Base-by-base conservation (phyloP, 192 early-diverging fungal species). In the Mortierella alpina region DNA sequence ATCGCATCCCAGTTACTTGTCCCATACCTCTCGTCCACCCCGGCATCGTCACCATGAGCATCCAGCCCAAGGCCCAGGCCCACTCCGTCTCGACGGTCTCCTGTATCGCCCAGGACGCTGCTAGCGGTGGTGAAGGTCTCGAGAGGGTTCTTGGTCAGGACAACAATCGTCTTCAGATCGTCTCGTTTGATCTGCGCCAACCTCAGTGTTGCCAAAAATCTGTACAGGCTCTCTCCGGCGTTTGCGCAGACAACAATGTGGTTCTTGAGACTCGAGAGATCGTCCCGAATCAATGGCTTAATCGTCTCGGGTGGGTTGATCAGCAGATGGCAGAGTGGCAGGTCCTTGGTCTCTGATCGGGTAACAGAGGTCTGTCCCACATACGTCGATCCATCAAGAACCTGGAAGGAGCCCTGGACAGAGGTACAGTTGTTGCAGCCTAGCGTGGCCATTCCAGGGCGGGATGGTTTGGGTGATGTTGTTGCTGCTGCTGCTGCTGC, bases 181-280 rank as follows among this genome's bases (percentile, higher is more conserved):
- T 84, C 52, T 4, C 48, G 66, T 15, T 60, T 57, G 51, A 88
- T 79, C 42, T 84, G 66, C 0, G 84, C 81, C 15, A 85, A 61
- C 50, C 85, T 79, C 66, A 83, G 41, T 0, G 81, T 75, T 10
- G 73, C 47, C 64, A 83, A 18, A 42, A 83, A 83, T 6, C 73
- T 61, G 48, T 71, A 76, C 39, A 83, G 56, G 68, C 55, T 74
- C 14, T 85, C 79, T 22, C 72, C 70, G 0, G n/a, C 65, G 20
- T 85, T 73, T 2, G 86, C 54, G 62, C 87, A 88, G 8, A 88
- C 83, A 9, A 88, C 73, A 49, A 88, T 82, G 50, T 88, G 87
- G 18, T 67, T 45, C 47, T 59, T 57, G 40, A 69, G 39, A 12
- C 50, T 39, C n/a, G 81, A 75, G 42, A 71, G 55, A 48, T 83